Conservation (phyloP, 371 early-diverging fungal genomes). For the Saksenaea oblongispora region DNA sequence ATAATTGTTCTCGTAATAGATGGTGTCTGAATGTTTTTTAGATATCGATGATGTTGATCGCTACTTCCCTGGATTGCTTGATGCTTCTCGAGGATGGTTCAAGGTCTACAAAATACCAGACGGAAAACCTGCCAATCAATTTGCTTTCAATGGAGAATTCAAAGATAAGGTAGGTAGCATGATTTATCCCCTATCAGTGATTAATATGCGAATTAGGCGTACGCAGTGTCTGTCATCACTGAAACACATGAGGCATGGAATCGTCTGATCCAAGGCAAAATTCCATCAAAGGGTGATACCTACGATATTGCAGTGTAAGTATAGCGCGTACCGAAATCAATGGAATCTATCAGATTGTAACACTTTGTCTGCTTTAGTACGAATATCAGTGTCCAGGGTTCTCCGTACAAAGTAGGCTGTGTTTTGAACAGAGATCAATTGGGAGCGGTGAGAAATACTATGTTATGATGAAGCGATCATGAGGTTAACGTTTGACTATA, state of each 20-base stretch:
- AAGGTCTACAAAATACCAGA: conserved; percentile 99
- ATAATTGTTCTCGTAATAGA: background rate
- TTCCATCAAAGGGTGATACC: conserved; percentile 42
- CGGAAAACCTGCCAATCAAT: conserved; percentile 98
- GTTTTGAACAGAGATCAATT: conserved; percentile 4
- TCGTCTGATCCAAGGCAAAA: conserved; percentile 42
- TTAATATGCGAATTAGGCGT: conserved; percentile 26
- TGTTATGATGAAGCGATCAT: background rate
- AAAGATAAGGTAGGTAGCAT: conserved; percentile 61
- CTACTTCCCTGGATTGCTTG: conserved; percentile 92
- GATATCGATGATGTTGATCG: conserved; percentile 97
- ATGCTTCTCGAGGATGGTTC: conserved; percentile 98
- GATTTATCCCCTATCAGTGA: background rate
- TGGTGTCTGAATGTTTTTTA: conserved; percentile 2
- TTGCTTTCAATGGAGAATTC: conserved; percentile 95
- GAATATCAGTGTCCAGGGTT: conserved; percentile 30
- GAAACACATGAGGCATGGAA: conserved; percentile 65
- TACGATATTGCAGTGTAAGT: conserved; percentile 32
- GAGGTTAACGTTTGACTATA: background rate
- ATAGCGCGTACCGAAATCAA: background rate
- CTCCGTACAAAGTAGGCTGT: conserved; percentile 30
- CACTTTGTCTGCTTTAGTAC: conserved; percentile 16
- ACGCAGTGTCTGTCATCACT: conserved; percentile 52
- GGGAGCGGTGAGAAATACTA: background rate
- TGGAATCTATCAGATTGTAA: background rate